Evolutionary conservation across 768 basidiomycete species (phyloP).

Genomic region (Asterophora parasitica): DNA sequence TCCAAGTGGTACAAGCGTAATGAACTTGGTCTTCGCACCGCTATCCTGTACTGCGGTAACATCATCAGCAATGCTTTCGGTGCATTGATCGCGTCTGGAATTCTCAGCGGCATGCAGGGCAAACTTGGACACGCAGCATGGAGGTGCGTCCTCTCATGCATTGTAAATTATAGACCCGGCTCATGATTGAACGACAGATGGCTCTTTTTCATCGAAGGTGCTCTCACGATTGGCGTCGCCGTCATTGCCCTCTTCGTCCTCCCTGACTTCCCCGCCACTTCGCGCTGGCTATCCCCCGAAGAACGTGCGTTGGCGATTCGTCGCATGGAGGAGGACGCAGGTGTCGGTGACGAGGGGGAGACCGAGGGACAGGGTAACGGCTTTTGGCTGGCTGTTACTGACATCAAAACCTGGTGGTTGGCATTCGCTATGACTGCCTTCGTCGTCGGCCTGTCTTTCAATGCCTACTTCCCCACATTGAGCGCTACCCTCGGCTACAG

Average conservation of each 20-base stretch:
- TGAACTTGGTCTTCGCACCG: constrained; percentile 67
- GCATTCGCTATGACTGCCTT: constrained; percentile 30
- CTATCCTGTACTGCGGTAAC: constrained; percentile 65
- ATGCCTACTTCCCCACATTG: constrained; percentile 70
- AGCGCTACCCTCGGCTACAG: constrained; percentile 63
- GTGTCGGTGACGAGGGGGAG: constrained; percentile 21
- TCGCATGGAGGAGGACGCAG: constrained; percentile 59
- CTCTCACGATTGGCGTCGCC: constrained; percentile 46
- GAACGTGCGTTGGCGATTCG: constrained; percentile 53
- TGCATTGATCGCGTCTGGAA: constrained; percentile 69
- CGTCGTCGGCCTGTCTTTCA: constrained; percentile 61
- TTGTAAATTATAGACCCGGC: neutral
- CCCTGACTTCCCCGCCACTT: constrained; percentile 67
- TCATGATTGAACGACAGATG: constrained; percentile 36
- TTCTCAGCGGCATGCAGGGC: constrained; percentile 69
- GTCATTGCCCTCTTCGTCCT: constrained; percentile 56
- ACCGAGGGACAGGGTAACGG: constrained; percentile 34
- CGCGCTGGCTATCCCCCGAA: constrained; percentile 49
- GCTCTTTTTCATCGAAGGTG: constrained; percentile 69
- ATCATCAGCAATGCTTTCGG: constrained; percentile 83
- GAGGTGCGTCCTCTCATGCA: constrained; percentile 37
- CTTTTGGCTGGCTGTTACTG: constrained; percentile 54
- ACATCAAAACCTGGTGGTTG: constrained; percentile 71
- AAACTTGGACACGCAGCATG: constrained; percentile 65
- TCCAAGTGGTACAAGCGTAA: constrained; percentile 71